These are phyloP conservation scores for Fusarium subtropicale DNA, from an alignment of 2,329 filamentous ascomycete genomes.

Conservation along the genomic window DNA sequence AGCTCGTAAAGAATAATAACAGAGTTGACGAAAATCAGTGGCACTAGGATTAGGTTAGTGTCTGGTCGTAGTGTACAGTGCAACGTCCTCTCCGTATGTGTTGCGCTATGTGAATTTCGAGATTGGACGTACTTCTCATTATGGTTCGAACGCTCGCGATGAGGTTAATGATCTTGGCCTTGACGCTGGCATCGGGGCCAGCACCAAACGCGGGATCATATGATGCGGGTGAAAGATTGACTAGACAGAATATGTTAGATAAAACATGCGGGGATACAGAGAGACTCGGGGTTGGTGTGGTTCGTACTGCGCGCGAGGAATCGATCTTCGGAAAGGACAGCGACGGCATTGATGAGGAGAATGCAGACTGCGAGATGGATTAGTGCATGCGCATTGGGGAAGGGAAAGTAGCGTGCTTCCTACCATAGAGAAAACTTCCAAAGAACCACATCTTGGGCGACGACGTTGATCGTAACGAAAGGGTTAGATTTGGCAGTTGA, in stretches of 20 bases:
- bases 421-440: constrained; percentile 76
- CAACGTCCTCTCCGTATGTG: not conserved
- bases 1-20: constrained; percentile 87
- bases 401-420: not conserved
- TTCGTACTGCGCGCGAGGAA: constrained; percentile 77
- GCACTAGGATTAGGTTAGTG: constrained; percentile 67
- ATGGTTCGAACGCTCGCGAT: constrained; percentile 91
- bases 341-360: constrained; percentile 93
- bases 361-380: constrained; percentile 67
- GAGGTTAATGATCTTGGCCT: constrained; percentile 87
- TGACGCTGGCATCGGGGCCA: constrained; percentile 78
- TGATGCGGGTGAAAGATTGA: constrained; percentile 80
- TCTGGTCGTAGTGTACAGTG: not conserved
- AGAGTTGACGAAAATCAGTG: constrained; percentile 84
- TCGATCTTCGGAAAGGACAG: constrained; percentile 92
- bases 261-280: not conserved
- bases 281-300: not conserved
- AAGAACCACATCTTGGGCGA: constrained; percentile 72
- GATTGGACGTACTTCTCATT: constrained; percentile 77
- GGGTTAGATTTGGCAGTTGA: constrained; percentile 4
- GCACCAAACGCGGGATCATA: constrained; percentile 84
- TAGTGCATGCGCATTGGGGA: constrained; percentile 17
- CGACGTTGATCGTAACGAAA: not conserved
- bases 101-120: not conserved
- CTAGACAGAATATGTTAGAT: constrained; percentile 43